These are phyloP conservation scores for Pseudozyma sp. DNA, from an alignment of 1,284 basidiomycete species.

Conservation along the genomic window DNA sequence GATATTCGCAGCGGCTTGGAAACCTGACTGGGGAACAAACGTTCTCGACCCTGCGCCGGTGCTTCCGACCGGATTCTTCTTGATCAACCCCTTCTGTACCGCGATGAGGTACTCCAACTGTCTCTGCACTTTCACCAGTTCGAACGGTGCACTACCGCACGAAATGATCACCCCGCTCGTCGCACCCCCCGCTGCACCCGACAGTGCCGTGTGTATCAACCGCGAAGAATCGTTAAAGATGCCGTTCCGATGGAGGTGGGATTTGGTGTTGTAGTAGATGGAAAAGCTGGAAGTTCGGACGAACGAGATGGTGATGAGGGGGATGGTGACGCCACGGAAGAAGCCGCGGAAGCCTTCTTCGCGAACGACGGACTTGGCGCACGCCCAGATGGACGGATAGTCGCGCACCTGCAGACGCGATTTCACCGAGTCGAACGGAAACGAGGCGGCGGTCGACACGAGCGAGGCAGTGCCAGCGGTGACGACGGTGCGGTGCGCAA, in stretches of 20 bases:
- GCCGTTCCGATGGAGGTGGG: constrained; percentile 74
- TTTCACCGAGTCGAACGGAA: constrained; percentile 67
- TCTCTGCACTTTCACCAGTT: constrained; percentile 86
- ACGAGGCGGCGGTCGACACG: constrained; percentile 64
- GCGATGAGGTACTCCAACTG: constrained; percentile 96
- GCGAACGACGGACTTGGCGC: constrained; percentile 72
- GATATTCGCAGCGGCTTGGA: constrained; percentile 63
- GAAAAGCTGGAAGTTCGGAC: constrained; percentile 93
- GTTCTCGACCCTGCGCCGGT: constrained; percentile 9
- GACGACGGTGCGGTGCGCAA: constrained; percentile 61
- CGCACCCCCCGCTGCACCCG: constrained; percentile 74
- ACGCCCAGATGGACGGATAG: constrained; percentile 65
- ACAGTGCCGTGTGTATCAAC: constrained; percentile 52
- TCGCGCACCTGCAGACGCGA: constrained; percentile 65
- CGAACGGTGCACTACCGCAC: constrained; percentile 76
- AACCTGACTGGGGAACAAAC: constrained; percentile 61
- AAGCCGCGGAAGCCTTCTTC: constrained; percentile 94
- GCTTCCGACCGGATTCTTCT: constrained; percentile 1
- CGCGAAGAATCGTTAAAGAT: constrained; percentile 29
- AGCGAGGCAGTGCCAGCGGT: constrained; percentile 66
- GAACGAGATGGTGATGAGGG: constrained; percentile 94
- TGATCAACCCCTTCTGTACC: constrained; percentile 75
- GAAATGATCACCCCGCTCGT: constrained; percentile 84
- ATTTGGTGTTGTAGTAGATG: constrained; percentile 90
- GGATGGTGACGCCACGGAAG: constrained; percentile 83